Evolutionary conservation across 805 yeast genomes (phyloP).

Genomic region (Lipomyces chichibuensis): DNA sequence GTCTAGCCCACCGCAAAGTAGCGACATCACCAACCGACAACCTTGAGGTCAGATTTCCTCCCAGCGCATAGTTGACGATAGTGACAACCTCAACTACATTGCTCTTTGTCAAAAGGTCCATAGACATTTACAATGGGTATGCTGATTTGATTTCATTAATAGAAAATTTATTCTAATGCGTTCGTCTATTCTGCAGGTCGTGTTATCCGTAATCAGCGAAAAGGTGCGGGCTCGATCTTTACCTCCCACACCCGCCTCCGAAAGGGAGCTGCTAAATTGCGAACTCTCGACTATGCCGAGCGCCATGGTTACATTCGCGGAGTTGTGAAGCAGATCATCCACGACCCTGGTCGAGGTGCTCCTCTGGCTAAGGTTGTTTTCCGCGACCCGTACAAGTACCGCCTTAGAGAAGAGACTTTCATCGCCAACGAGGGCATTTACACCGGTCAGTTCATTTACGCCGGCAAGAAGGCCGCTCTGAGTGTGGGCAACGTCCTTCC

Average conservation of each 20-base stretch:
- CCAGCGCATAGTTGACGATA: not conserved
- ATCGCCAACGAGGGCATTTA: slow-evolving; percentile 99
- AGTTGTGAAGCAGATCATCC: slow-evolving; percentile 96
- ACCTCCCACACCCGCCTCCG: slow-evolving; percentile 99
- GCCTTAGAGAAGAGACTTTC: slow-evolving; percentile 96
- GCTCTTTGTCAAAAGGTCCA: not conserved
- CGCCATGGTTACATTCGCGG: slow-evolving; percentile 99
- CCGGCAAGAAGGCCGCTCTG: slow-evolving; percentile 97
- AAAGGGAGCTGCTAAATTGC: slow-evolving; percentile 99
- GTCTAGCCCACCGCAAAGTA: not conserved
- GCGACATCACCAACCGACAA: not conserved
- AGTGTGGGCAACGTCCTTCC: slow-evolving; percentile 97
- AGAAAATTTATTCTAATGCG: not conserved
- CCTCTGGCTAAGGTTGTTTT: slow-evolving; percentile 98
- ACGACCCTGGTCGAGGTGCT: slow-evolving; percentile 99
- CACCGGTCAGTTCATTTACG: slow-evolving; percentile 99
- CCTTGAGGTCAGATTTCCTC: not conserved
- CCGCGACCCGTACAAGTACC: slow-evolving; percentile 99
- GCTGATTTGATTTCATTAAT: not conserved
- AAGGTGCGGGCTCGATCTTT: slow-evolving; percentile 99
- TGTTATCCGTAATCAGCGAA: slow-evolving; percentile 99
- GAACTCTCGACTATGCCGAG: slow-evolving; percentile 99
- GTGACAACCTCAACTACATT: not conserved
- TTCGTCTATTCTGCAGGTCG: slow-evolving; percentile 59
- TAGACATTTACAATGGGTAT: slow-evolving; percentile 3